Percentiles rank a stretch among this genome's conserved stretches.
Conservation (phyloP, 768 basidiomycete species). For the Mycena amicta region DNA sequence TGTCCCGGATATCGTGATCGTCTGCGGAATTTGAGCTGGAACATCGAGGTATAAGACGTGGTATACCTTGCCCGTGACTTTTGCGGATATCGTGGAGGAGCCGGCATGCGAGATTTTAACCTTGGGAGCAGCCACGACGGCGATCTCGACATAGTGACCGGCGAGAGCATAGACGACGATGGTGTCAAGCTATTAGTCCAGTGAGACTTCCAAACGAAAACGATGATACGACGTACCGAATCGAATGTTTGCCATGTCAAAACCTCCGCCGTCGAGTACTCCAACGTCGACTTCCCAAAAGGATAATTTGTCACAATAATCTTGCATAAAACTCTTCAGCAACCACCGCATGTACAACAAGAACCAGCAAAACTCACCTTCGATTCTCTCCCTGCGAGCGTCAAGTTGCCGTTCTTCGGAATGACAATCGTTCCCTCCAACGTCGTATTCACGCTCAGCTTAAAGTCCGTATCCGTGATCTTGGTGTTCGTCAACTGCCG, state of each 20-base stretch:
- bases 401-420: slow-evolving; percentile 45
- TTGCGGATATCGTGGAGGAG: slow-evolving; percentile 26
- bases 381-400: slow-evolving; percentile 64
- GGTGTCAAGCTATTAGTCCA: slow-evolving; percentile 30
- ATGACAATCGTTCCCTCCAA: slow-evolving; percentile 42
- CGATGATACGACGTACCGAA: slow-evolving; percentile 21
- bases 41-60: not conserved
- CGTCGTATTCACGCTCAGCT: slow-evolving; percentile 49
- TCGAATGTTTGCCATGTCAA: slow-evolving; percentile 46
- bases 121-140: slow-evolving; percentile 12
- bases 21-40: slow-evolving; percentile 19
- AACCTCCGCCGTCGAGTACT: slow-evolving; percentile 67
- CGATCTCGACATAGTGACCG: slow-evolving; percentile 39
- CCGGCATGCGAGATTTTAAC: slow-evolving; percentile 24
- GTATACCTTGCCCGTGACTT: slow-evolving; percentile 19
- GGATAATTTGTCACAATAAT: slow-evolving; percentile 64
- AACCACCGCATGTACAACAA: not conserved
- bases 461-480: slow-evolving; percentile 48
- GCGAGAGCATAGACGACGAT: slow-evolving; percentile 41
- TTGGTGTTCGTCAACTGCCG: slow-evolving; percentile 52
- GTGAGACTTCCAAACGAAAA: too few relatives aligned
- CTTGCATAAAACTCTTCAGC: slow-evolving; percentile 4
- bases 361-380: slow-evolving; percentile 31
- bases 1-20: slow-evolving; percentile 46
- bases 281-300: slow-evolving; percentile 54